These are phyloP conservation scores for Erythrophleum fordii DNA, from an alignment of 306 rosid species.

Conservation along the genomic window DNA sequence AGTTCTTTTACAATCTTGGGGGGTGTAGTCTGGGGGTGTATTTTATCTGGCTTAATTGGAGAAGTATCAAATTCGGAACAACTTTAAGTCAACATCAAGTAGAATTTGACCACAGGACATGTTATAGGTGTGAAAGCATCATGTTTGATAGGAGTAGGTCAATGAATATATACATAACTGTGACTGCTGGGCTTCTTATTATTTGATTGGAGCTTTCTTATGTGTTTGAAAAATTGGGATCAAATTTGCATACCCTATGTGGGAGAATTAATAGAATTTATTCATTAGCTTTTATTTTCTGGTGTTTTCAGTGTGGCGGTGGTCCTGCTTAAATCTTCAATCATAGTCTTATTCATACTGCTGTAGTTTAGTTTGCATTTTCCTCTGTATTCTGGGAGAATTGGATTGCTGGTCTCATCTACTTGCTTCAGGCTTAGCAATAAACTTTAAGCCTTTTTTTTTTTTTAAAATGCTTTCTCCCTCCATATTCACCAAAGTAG, in stretches of 20 bases:
- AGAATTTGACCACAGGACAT: not conserved
- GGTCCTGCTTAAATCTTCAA: not conserved
- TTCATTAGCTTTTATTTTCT: not conserved
- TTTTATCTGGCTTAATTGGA: not conserved
- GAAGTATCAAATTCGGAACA: too few species aligned
- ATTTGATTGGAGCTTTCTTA: constrained; percentile 11
- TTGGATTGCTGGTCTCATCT: constrained; percentile 12
- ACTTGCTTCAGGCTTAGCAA: constrained; percentile 26
- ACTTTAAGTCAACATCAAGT: too few species aligned
- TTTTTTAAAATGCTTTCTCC: constrained; percentile 5
- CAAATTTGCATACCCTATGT: not conserved
- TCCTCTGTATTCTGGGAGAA: not conserved
- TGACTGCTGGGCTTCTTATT: not conserved
- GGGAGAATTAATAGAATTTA: not conserved
- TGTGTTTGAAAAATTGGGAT: not conserved
- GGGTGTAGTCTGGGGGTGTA: not conserved
- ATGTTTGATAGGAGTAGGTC: not conserved
- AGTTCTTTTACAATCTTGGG: too few species aligned
- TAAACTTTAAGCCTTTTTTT: not conserved
- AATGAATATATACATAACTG: not conserved
- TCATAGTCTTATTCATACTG: not conserved
- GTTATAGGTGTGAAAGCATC: not conserved
- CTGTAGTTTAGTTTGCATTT: constrained; percentile 16
- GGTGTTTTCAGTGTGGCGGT: not conserved
- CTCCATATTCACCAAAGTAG: not conserved